Percentiles rank a stretch among this genome's conserved stretches.
Conservation (phyloP, 2,329 filamentous ascomycete species). For the Fusarium nurragi region DNA sequence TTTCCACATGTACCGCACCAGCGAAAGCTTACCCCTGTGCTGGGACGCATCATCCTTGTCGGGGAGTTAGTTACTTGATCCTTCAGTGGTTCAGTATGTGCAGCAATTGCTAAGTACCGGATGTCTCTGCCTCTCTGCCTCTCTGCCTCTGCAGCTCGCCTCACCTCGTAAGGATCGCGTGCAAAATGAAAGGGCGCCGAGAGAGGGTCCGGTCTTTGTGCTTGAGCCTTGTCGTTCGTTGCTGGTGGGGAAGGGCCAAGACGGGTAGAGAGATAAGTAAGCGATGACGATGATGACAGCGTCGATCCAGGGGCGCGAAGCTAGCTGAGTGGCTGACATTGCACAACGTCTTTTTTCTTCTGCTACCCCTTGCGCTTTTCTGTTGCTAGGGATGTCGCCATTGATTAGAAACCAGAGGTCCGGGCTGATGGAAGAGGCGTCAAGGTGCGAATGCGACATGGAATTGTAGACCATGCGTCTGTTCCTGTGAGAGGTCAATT, state of each 20-base stretch:
- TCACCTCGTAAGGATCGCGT: constrained; percentile 4
- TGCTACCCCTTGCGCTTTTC: background rate
- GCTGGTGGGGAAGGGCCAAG: constrained; percentile 20
- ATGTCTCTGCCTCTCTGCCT: background rate
- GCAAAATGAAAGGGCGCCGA: constrained; percentile 4
- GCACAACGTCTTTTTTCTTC: background rate
- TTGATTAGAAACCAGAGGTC: constrained; percentile 8
- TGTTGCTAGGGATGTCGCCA: background rate
- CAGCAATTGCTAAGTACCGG: background rate
- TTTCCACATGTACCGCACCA: constrained; percentile 30
- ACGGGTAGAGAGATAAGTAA: constrained; percentile 30
- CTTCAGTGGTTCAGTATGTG: background rate
- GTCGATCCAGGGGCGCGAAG: constrained; percentile 23
- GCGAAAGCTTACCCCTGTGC: constrained; percentile 22
- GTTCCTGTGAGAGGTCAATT: constrained; percentile 1
- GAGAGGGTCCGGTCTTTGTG: background rate
- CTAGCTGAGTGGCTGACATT: background rate
- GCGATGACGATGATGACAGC: constrained; percentile 38
- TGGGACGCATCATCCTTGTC: constrained; percentile 13
- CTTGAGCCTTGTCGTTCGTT: constrained; percentile 18
- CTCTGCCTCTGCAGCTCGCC: background rate
- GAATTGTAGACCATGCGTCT: constrained; percentile 20
- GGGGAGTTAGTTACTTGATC: constrained; percentile 4
- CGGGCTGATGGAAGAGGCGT: constrained; percentile 27
- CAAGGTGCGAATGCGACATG: constrained; percentile 20